Percentiles rank a stretch among this genome's conserved stretches.
phyloP scores from a whole-genome alignment of 2,329 filamentous ascomycete species.

The Rosellinia necatrix region DNA sequence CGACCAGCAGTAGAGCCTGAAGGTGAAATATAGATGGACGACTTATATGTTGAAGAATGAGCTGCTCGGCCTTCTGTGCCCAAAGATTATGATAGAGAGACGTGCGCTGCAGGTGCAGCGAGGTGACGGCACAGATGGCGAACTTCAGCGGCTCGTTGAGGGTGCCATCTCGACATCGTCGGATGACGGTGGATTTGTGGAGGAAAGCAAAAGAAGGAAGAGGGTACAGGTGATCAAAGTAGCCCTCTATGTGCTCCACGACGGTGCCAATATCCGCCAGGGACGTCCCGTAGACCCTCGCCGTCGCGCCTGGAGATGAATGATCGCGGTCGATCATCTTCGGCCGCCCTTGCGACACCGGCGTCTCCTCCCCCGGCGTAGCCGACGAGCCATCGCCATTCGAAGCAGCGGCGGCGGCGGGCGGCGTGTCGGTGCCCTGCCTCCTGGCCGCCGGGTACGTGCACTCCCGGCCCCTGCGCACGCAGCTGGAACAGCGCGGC shows the following conservation, averaged over 20 bases:
- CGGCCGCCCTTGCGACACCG: background rate
- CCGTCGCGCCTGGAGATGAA: constrained; percentile 3
- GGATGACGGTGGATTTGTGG: constrained; percentile 41
- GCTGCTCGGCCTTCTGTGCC: constrained; percentile 41
- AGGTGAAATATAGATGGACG: constrained; percentile 42
- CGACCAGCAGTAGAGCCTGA: constrained; percentile 41
- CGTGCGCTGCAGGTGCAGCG: constrained; percentile 38
- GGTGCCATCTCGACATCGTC: constrained; percentile 38
- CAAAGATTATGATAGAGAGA: constrained; percentile 35
- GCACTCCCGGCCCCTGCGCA: constrained; percentile 34
- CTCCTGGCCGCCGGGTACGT: constrained; percentile 32
- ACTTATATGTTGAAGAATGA: constrained; percentile 40
- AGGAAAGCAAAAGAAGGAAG: constrained; percentile 44
- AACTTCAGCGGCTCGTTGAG: constrained; percentile 40
- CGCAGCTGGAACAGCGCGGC: constrained; percentile 39
- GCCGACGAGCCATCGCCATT: background rate
- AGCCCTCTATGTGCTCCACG: constrained; percentile 36
- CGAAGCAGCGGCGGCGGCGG: background rate
- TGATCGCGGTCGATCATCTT: background rate
- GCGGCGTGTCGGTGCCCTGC: background rate
- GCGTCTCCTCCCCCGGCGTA: background rate
- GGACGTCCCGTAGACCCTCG: constrained; percentile 9
- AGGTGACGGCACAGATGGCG: constrained; percentile 42
- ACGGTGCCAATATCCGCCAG: constrained; percentile 26
- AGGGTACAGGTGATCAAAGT: constrained; percentile 40